phyloP scores from a whole-genome alignment of 257 asterid genomes.

The Datura wrightii region DNA sequence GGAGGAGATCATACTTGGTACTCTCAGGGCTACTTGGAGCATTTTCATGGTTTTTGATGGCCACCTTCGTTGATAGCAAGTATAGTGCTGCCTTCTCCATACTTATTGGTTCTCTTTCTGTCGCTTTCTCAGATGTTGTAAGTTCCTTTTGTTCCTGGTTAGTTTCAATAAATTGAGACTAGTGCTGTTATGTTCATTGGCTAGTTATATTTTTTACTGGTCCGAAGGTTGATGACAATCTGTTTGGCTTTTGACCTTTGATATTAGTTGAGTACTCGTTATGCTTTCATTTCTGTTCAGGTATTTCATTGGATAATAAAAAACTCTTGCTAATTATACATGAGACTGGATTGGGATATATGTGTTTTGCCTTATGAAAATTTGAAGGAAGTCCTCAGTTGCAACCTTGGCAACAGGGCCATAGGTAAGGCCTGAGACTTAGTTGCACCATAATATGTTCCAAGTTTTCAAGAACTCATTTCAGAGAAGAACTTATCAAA shows the following conservation, averaged over 20 bases:
- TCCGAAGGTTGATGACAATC: neutral
- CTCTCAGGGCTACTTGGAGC: constrained; percentile 96
- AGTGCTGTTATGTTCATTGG: neutral
- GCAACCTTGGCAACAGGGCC: neutral
- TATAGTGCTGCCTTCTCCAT: constrained; percentile 92
- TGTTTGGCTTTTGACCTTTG: constrained; percentile 20
- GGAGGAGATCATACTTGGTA: constrained; percentile 95
- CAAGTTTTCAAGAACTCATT: constrained; percentile 16
- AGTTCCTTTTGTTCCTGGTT: constrained; percentile 46
- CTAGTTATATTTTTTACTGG: neutral
- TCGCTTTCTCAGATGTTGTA: constrained; percentile 97
- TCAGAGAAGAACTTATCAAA: constrained; percentile 19
- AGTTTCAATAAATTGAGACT: constrained; percentile 4
- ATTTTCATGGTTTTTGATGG: constrained; percentile 95
- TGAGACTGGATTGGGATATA: neutral
- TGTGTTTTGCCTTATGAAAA: neutral
- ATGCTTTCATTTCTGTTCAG: constrained; percentile 13
- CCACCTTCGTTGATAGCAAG: constrained; percentile 84
- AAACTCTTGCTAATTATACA: constrained; percentile 10
- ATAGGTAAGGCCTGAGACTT: neutral
- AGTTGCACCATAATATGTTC: neutral
- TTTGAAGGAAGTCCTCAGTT: neutral
- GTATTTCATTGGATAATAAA: neutral
- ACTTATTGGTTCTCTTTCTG: constrained; percentile 94
- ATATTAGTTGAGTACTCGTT: neutral